Evolutionary conservation across 768 basidiomycete genomes (phyloP).

Genomic region (Dendrothele bispora): DNA sequence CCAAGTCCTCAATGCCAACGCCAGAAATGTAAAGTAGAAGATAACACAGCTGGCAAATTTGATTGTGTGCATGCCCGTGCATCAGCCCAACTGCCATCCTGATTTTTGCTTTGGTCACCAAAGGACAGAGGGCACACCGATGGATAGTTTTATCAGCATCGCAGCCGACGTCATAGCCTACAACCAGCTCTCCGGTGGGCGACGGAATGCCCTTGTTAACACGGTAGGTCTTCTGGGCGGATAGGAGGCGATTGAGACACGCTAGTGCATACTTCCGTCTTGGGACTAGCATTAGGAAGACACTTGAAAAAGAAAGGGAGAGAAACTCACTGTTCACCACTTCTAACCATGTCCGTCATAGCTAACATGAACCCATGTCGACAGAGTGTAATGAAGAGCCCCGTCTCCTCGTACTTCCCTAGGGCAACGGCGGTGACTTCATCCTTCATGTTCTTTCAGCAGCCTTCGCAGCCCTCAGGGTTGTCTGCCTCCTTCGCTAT

Average conservation of each 20-base stretch:
- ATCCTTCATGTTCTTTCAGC: conserved; percentile 9
- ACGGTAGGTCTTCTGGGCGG: not conserved
- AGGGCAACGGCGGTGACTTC: not conserved
- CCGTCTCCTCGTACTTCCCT: conserved; percentile 1
- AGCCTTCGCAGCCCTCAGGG: conserved; percentile 1
- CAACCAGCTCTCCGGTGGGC: not conserved
- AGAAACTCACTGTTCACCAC: not conserved
- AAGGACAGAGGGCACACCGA: conserved; percentile 15
- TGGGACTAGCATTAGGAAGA: conserved; percentile 6
- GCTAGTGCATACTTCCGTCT: conserved; percentile 21
- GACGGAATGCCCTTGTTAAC: not conserved
- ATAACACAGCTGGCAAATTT: conserved; percentile 16
- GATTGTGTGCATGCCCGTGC: conserved; percentile 20
- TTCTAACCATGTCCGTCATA: not conserved
- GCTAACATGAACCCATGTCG: not conserved
- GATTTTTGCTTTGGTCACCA: too few species aligned
- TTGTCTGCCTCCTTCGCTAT: not conserved
- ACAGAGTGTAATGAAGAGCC: not conserved
- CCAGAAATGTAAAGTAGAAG: conserved; percentile 13
- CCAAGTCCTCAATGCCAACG: conserved; percentile 17
- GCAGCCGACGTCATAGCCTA: conserved; percentile 21
- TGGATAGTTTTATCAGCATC: conserved; percentile 19
- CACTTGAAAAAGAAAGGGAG: not conserved
- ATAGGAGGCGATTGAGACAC: conserved; percentile 11
- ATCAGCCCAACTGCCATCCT: too few species aligned